Evolutionary conservation across 208 protist genomes (phyloP).

Genomic region (Vickermania spadyakhi): DNA sequence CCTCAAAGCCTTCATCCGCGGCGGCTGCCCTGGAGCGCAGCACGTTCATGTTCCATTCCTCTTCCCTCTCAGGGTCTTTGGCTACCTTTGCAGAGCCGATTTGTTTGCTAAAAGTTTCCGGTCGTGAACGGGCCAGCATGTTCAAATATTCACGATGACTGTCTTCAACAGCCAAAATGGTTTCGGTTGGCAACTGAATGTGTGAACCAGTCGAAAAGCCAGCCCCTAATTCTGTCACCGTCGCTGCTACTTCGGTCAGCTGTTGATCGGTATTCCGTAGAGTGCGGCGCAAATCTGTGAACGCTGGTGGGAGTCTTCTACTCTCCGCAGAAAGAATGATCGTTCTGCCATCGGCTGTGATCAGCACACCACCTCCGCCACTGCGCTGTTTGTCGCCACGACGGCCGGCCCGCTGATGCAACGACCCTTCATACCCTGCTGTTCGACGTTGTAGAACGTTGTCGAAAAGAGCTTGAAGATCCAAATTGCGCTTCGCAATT

Average conservation of each 20-base stretch:
- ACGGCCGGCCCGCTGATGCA: background rate
- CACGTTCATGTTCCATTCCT: constrained; percentile 21
- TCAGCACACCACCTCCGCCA: constrained; percentile 2
- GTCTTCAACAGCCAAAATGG: constrained; percentile 15
- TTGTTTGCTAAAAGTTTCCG: background rate
- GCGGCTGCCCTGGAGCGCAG: constrained; percentile 40
- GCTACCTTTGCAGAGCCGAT: background rate
- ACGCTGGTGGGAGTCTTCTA: constrained; percentile 33
- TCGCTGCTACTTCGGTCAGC: constrained; percentile 15
- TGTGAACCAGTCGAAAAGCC: constrained; percentile 17
- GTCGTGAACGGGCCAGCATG: constrained; percentile 3
- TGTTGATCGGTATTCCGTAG: constrained; percentile 14
- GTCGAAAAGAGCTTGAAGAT: constrained; percentile 5
- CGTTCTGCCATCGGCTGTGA: constrained; percentile 14
- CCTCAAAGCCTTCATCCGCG: constrained; percentile 50
- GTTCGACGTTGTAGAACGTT: background rate
- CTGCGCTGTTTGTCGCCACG: background rate
- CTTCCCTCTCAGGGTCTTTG: constrained; percentile 11
- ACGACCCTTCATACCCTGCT: background rate
- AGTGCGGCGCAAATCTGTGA: constrained; percentile 31
- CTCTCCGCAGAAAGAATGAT: constrained; percentile 21
- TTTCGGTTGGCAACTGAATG: constrained; percentile 13
- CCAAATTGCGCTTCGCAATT: constrained; percentile 7
- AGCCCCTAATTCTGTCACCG: constrained; percentile 19
- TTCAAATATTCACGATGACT: constrained; percentile 6